Evolutionary conservation across 2,329 filamentous ascomycete genomes (phyloP), one percentile per base, ranked within the genome.

Genomic region (Paradendryphiella salina): DNA sequence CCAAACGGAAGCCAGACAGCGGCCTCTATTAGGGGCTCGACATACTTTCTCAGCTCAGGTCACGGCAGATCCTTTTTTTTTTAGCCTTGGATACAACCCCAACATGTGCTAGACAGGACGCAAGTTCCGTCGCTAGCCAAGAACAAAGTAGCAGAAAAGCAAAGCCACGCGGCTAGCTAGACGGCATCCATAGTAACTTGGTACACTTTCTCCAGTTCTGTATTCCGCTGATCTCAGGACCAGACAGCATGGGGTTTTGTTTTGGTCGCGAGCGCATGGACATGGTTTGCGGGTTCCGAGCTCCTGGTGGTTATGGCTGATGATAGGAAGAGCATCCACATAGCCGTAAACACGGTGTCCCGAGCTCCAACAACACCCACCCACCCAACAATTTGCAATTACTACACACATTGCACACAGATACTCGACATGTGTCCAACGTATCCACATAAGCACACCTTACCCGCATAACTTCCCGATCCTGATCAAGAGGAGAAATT

Each of bases 71-170:
- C 36, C 34, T 28, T 13, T 20, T 32, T 36, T 46, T 46, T 28
- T 45, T 29, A 15, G 15, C 31, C 28, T 49, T 35, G 32, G 26
- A 50, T 33, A 37, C 33, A 46, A 21, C 32, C 15, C 28, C 41
- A 37, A 50, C 20, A 45, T 37, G 35, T 50, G 41, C 34, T 39
- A 34, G 39, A 28, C 18, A 35, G 23, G 17, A 21, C 14, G 36
- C 31, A 26, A 32, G 23, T 18, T 28, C 18, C 26, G 14, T 47
- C 14, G 14, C 43, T 38, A 37, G 23, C 43, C 18, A 35, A 35
- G 42, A 46, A 20, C 29, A 50, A 46, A 29, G 31, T 46, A 40
- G 36, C 40, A 36, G 43, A 36, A 45, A 50, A 50, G 29, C 29
- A 50, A 41, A 33, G 32, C 36, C 37, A 51, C 38, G 37, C 48